phyloP scores from a whole-genome alignment of 2,329 filamentous ascomycete genomes.

The Chrysoporthe cubensis region DNA sequence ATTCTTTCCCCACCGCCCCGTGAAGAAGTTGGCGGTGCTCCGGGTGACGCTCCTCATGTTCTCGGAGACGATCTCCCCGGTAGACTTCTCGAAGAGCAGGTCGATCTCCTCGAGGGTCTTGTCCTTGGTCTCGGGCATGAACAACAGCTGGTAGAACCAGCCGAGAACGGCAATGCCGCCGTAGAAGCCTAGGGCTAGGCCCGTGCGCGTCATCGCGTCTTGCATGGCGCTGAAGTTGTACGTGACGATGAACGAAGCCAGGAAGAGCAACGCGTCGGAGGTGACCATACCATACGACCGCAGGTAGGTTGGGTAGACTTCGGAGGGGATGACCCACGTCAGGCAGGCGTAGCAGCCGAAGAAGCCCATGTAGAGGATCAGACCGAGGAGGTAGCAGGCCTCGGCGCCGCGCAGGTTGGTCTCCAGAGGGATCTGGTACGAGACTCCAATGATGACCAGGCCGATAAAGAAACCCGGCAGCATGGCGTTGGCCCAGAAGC shows the following conservation, averaged over 20 bases:
- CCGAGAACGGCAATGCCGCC: slow-evolving; percentile 73
- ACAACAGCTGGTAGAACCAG: slow-evolving; percentile 73
- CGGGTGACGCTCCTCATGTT: slow-evolving; percentile 48
- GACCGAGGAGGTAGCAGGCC: slow-evolving; percentile 68
- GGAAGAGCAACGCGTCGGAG: slow-evolving; percentile 69
- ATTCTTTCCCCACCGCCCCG: slow-evolving; percentile 20
- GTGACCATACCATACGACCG: slow-evolving; percentile 76
- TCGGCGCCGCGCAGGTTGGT: slow-evolving; percentile 53
- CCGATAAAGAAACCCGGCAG: slow-evolving; percentile 74
- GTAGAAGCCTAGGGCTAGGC: slow-evolving; percentile 72
- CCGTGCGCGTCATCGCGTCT: slow-evolving; percentile 66
- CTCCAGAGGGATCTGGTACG: slow-evolving; percentile 58
- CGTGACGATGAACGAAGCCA: slow-evolving; percentile 73
- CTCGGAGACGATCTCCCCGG: slow-evolving; percentile 62
- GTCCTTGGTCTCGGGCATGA: slow-evolving; percentile 78
- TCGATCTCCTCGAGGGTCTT: slow-evolving; percentile 73
- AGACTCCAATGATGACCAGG: slow-evolving; percentile 66
- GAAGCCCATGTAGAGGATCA: slow-evolving; percentile 70
- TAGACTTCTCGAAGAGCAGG: slow-evolving; percentile 66
- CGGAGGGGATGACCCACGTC: slow-evolving; percentile 69
- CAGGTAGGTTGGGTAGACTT: slow-evolving; percentile 75
- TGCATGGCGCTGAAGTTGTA: slow-evolving; percentile 78
- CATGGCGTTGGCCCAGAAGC: slow-evolving; percentile 76
- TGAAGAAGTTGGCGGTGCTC: slow-evolving; percentile 26
- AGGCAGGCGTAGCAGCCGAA: slow-evolving; percentile 68